Base-by-base conservation (phyloP, 192 early-diverging fungal species). In the Backusella psychrophila region DNA sequence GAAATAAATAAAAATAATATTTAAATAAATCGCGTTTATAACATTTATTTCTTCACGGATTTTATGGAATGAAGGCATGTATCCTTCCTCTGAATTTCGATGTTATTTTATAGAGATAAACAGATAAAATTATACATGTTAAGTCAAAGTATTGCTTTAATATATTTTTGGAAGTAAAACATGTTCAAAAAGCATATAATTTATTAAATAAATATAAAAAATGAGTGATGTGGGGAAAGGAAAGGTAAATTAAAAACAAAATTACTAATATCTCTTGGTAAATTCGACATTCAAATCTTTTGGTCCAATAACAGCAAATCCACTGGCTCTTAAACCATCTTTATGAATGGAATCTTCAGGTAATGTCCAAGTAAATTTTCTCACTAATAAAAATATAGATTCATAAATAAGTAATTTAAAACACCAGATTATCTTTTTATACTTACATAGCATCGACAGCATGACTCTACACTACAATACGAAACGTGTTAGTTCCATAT, bases 391-490 rank as follows among this genome's bases (percentile, higher is more conserved):
- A 38, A 29, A 34, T 35, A 17, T 33, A 68, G 4, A n/a, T 49
- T 49, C 0, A 21, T 1, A 14, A 44, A 44, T 49, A 68, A 17
- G 6, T 49, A 49, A 19, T n/a, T n/a, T 49, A 17, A 49, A n/a
- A 49, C 1, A 3, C 2, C 0, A 34, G 36, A 36, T n/a, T 66
- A 17, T 66, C 26, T 4, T 66, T 66, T 66, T 26, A 53, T 14
- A 75, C 74, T 71, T 72, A 80, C 78, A 46, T 70, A 75, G 86
- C 78, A 90, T 88, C 12, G 29, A 29, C 0, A n/a, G n/a, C n/a
- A n/a, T n/a, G n/a, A n/a, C n/a, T n/a, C n/a, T n/a, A n/a, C n/a
- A n/a, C n/a, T 31, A 31, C 31, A 31, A 1, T 31, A 31, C 31
- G 2, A 38, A 38, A 38, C 8, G 31, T 31, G 31, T 31, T 31